Conservation (phyloP, 495 filamentous ascomycete genomes). For the Apiosordaria backusii region DNA sequence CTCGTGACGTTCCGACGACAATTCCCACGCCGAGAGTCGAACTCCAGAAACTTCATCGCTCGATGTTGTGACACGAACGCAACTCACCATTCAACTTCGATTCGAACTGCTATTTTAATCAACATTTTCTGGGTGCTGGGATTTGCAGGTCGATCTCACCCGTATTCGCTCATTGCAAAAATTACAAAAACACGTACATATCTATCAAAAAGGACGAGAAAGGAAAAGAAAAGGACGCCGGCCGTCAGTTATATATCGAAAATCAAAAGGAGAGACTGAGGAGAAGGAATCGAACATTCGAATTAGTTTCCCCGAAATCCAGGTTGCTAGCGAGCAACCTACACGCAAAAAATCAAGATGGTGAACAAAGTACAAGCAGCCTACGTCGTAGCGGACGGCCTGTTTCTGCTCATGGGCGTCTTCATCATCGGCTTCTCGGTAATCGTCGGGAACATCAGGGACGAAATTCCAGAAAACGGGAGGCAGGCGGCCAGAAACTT, state of each 20-base stretch:
- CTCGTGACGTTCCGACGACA: conserved; percentile 30
- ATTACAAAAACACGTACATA: not conserved
- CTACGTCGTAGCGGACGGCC: conserved; percentile 54
- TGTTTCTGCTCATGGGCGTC: conserved; percentile 62
- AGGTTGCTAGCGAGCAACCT: conserved; percentile 5
- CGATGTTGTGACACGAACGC: conserved; percentile 18
- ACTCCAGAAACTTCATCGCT: not conserved
- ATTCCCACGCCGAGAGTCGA: conserved; percentile 6
- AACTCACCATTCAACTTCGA: conserved; percentile 19
- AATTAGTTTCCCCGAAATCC: conserved; percentile 14
- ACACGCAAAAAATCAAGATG: conserved; percentile 39
- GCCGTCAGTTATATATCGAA: conserved; percentile 38
- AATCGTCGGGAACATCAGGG: conserved; percentile 50
- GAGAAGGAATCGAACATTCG: conserved; percentile 1
- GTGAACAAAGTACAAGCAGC: conserved; percentile 55
- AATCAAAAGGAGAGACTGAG: conserved; percentile 1
- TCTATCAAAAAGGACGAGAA: not conserved
- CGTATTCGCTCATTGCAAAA: conserved; percentile 16
- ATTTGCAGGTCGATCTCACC: conserved; percentile 37
- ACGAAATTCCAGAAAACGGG: conserved; percentile 44
- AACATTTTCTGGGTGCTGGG: conserved; percentile 23
- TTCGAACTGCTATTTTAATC: conserved; percentile 21
- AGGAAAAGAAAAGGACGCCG: conserved; percentile 39
- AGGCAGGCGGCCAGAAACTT: conserved; percentile 59
- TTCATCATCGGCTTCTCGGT: conserved; percentile 62